A percentile compares a stretch with the other conserved stretches of the same genome.
Evolutionary conservation across 169 alveolate species (phyloP).

Genomic region (Miamiensis avidus): DNA sequence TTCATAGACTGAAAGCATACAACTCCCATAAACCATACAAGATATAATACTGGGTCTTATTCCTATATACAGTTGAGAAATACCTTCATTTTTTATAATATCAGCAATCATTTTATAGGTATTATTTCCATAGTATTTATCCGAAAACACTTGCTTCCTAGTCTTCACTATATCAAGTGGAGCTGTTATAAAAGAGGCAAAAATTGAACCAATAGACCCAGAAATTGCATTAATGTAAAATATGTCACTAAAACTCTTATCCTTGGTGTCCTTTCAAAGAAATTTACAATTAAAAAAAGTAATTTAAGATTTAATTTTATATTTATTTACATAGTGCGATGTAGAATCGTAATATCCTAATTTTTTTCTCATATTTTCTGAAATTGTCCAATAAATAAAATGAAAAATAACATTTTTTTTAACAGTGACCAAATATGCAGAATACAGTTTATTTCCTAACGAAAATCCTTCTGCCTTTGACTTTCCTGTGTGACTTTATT

Average conservation of each 20-base stretch:
- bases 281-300: no score
- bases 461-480: conserved; percentile 11
- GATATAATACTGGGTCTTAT: not conserved
- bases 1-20: not conserved
- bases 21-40: not conserved
- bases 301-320: no score
- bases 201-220: conserved; percentile 24
- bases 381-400: conserved; percentile 42
- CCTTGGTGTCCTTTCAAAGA: not conserved
- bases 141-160: conserved; percentile 17
- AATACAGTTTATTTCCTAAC: conserved; percentile 29
- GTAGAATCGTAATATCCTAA: not conserved
- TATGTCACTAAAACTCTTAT: not conserved
- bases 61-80: not conserved
- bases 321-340: not conserved
- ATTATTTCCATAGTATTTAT: no score
- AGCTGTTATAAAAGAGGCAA: conserved; percentile 36
- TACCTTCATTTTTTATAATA: not conserved
- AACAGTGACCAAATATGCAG: conserved; percentile 36
- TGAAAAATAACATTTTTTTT: conserved; percentile 34
- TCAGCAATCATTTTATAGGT: not conserved
- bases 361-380: conserved; percentile 32
- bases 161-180: conserved; percentile 46
- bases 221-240: conserved; percentile 17
- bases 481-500: conserved; percentile 32